phyloP scores from a whole-genome alignment of 371 early-diverging fungal genomes.

The Chytridium lagenaria region DNA sequence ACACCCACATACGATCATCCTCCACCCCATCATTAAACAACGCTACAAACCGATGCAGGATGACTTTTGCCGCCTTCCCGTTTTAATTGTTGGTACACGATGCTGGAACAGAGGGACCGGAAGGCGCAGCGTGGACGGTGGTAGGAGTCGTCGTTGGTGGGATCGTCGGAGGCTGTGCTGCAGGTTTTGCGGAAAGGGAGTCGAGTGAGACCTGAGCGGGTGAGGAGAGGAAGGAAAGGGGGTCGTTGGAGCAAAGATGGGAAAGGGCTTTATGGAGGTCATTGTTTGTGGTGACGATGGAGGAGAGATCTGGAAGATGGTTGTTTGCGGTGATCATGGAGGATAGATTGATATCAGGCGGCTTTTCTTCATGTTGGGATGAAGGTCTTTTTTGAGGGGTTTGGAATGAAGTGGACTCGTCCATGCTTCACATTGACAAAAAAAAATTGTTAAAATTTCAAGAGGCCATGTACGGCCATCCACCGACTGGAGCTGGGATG shows the following conservation, averaged over 20 bases:
- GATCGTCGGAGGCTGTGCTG: background rate
- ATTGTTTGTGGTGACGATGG: too few relatives aligned
- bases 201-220: background rate
- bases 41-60: background rate
- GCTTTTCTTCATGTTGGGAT: too few relatives aligned
- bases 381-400: too few relatives aligned
- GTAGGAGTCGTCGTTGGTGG: background rate
- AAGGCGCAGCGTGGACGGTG: background rate
- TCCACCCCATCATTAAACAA: background rate
- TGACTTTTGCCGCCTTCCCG: background rate
- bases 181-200: conserved; percentile 3
- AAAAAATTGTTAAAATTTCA: too few relatives aligned
- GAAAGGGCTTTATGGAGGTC: background rate
- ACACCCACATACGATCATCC: background rate
- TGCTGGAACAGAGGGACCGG: background rate
- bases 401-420: too few relatives aligned
- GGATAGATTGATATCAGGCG: too few relatives aligned
- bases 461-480: too few relatives aligned
- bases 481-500: background rate
- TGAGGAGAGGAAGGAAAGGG: background rate
- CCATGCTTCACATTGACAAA: too few relatives aligned
- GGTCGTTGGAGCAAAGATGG: background rate
- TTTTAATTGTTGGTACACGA: conserved; percentile 10
- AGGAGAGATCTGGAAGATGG: too few relatives aligned
- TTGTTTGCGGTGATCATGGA: too few relatives aligned